Conservation (phyloP, 2,329 filamentous ascomycete species). For the Pseudogymnoascus sp. region DNA sequence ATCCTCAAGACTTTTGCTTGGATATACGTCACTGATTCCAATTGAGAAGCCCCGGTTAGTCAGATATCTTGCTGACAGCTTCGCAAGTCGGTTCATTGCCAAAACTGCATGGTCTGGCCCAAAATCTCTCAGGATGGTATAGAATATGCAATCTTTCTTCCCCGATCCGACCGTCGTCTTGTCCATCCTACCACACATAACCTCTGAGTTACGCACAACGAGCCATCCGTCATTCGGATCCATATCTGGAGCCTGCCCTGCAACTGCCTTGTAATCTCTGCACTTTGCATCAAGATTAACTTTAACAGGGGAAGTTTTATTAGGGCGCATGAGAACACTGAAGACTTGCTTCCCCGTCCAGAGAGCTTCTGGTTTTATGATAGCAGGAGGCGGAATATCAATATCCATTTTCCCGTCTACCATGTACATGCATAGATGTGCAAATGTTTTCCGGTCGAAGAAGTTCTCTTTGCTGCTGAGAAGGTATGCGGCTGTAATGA, state of each 20-base stretch:
- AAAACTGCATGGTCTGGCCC: constrained; percentile 80
- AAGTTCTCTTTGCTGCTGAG: constrained; percentile 90
- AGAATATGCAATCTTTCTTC: constrained; percentile 97
- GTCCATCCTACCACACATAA: constrained; percentile 97
- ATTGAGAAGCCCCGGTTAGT: constrained; percentile 93
- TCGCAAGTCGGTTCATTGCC: constrained; percentile 90
- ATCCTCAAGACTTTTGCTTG: constrained; percentile 59
- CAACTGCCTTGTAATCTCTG: constrained; percentile 63
- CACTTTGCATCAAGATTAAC: constrained; percentile 93
- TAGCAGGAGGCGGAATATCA: constrained; percentile 77
- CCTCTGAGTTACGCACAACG: constrained; percentile 88
- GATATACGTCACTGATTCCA: constrained; percentile 89
- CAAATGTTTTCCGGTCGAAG: constrained; percentile 80
- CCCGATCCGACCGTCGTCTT: constrained; percentile 95
- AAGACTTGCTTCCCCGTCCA: constrained; percentile 99
- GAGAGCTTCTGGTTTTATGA: constrained; percentile 74
- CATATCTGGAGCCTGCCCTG: constrained; percentile 56
- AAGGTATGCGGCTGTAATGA: constrained; percentile 90
- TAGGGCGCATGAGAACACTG: constrained; percentile 83
- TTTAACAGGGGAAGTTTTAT: constrained; percentile 69
- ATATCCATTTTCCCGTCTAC: constrained; percentile 69
- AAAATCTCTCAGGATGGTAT: constrained; percentile 90
- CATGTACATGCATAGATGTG: constrained; percentile 90
- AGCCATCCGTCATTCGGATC: constrained; percentile 85
- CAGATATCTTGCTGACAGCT: constrained; percentile 79